A percentile compares a stretch with the other conserved stretches of the same genome.
phyloP scores from a whole-genome alignment of 2,329 filamentous ascomycete genomes.

The Simplicillium sp. region DNA sequence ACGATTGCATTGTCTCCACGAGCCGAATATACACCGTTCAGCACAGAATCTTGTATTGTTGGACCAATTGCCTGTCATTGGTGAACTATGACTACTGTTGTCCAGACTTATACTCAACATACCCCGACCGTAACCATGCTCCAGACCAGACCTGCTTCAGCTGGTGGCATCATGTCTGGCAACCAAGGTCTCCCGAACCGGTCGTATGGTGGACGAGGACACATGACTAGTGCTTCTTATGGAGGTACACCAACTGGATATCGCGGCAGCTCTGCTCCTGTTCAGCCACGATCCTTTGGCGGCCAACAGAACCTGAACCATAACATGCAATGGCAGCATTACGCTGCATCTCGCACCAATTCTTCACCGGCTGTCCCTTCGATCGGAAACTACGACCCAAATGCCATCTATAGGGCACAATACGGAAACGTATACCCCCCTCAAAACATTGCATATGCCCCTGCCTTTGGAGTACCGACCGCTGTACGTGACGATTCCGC shows the following conservation, averaged over 20 bases:
- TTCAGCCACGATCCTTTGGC: slow-evolving; percentile 71
- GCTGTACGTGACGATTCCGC: slow-evolving; percentile 43
- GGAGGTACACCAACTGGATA: slow-evolving; percentile 36
- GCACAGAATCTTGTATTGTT: too few species aligned
- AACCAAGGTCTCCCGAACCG: slow-evolving; percentile 39
- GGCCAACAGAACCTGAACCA: slow-evolving; percentile 57
- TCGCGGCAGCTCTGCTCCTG: slow-evolving; percentile 46
- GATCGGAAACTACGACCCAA: slow-evolving; percentile 14
- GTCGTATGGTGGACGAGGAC: slow-evolving; percentile 30
- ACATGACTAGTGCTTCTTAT: slow-evolving; percentile 3
- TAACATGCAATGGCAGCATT: slow-evolving; percentile 40
- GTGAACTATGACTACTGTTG: slow-evolving; percentile 69
- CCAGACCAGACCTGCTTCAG: slow-evolving; percentile 59
- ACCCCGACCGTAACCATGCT: slow-evolving; percentile 66
- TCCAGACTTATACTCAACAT: slow-evolving; percentile 73
- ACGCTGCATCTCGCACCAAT: slow-evolving; percentile 35
- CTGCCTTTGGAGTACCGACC: slow-evolving; percentile 22
- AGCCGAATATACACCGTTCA: too few species aligned
- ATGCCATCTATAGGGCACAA: slow-evolving; percentile 16
- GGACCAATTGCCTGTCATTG: too few species aligned
- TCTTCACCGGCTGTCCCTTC: slow-evolving; percentile 34
- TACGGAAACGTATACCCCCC: too few species aligned
- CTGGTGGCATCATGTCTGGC: slow-evolving; percentile 34
- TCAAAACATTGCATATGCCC: slow-evolving; percentile 21
- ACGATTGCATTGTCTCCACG: too few species aligned